Percentiles rank a stretch among this genome's conserved stretches.
These are phyloP conservation scores for Candida pseudoglaebosa DNA, from an alignment of 805 yeast species.

Conservation along the genomic window DNA sequence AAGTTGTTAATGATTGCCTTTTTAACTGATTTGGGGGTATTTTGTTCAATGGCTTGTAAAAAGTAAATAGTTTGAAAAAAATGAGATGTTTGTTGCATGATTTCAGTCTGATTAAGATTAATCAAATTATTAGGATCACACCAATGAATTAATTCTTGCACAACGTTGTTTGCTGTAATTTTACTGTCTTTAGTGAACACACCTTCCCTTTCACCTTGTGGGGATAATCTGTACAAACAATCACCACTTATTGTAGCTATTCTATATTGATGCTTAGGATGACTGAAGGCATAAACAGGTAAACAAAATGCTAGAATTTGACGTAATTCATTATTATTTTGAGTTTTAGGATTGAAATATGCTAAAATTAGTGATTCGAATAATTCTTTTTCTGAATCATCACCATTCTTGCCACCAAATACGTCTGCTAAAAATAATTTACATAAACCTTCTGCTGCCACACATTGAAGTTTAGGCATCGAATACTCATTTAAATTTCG, in stretches of 20 bases:
- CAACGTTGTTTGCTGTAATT: conserved; percentile 43
- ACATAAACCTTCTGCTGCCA: conserved; percentile 82
- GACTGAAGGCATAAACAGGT: conserved; percentile 84
- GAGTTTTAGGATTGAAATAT: conserved; percentile 69
- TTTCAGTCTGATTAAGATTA: conserved; percentile 39
- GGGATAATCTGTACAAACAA: conserved; percentile 50
- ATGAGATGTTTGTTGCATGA: conserved; percentile 47
- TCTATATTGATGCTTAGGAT: conserved; percentile 62
- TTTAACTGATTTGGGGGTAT: conserved; percentile 47
- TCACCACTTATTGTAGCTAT: conserved; percentile 64
- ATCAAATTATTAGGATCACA: conserved; percentile 73
- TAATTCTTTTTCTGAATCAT: conserved; percentile 33
- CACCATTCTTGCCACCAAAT: conserved; percentile 42
- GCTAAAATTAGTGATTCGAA: conserved; percentile 67
- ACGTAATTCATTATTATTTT: conserved; percentile 58
- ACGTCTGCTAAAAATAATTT: conserved; percentile 78
- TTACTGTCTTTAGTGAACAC: conserved; percentile 30
- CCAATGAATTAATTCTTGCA: conserved; percentile 78
- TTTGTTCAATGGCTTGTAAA: conserved; percentile 47
- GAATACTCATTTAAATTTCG: conserved; percentile 55
- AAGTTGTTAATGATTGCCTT: conserved; percentile 52
- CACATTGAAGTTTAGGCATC: conserved; percentile 66
- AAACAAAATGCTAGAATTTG: conserved; percentile 84
- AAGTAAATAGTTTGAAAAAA: conserved; percentile 53
- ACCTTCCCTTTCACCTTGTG: neutral